Conservation (phyloP, 1,139 yeast species). For the Saccharomyces hybrid region DNA sequence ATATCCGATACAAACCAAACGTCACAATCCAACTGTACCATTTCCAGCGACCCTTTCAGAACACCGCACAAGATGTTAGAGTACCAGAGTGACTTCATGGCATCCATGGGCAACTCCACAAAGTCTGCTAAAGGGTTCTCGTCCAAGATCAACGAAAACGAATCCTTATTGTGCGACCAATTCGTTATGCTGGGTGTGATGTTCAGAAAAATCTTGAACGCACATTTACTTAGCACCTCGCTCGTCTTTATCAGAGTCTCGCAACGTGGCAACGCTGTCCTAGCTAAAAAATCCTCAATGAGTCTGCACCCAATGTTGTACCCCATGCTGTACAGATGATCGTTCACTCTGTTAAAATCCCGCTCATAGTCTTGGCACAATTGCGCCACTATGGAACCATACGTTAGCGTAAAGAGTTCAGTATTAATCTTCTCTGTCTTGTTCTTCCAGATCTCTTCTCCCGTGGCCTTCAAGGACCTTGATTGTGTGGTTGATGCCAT, state of each 20-base stretch:
- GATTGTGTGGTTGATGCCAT: slow-evolving; percentile 9
- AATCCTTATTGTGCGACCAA: slow-evolving; percentile 71
- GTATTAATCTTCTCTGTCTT: slow-evolving; percentile 85
- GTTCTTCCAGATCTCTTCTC: slow-evolving; percentile 92
- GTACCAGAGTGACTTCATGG: slow-evolving; percentile 77
- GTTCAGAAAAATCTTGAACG: slow-evolving; percentile 82
- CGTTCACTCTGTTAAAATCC: slow-evolving; percentile 72
- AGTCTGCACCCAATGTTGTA: slow-evolving; percentile 86
- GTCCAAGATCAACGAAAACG: slow-evolving; percentile 62
- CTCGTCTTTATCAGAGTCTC: slow-evolving; percentile 76
- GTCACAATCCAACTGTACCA: slow-evolving; percentile 93
- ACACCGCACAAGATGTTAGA: slow-evolving; percentile 88
- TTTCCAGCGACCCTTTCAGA: slow-evolving; percentile 81
- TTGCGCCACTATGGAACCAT: slow-evolving; percentile 93
- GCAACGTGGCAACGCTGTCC: slow-evolving; percentile 79
- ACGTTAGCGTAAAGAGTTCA: slow-evolving; percentile 84
- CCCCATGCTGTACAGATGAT: slow-evolving; percentile 87
- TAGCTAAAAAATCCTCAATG: slow-evolving; percentile 87
- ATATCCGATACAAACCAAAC: slow-evolving; percentile 72
- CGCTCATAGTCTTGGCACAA: slow-evolving; percentile 73
- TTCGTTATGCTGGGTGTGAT: slow-evolving; percentile 67
- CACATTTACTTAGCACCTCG: slow-evolving; percentile 76
- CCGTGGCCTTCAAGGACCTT: slow-evolving; percentile 40
- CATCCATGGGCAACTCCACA: slow-evolving; percentile 80
- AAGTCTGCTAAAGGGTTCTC: slow-evolving; percentile 93